Conservation (phyloP, 257 asterid species). For the Paulownia fortunei region DNA sequence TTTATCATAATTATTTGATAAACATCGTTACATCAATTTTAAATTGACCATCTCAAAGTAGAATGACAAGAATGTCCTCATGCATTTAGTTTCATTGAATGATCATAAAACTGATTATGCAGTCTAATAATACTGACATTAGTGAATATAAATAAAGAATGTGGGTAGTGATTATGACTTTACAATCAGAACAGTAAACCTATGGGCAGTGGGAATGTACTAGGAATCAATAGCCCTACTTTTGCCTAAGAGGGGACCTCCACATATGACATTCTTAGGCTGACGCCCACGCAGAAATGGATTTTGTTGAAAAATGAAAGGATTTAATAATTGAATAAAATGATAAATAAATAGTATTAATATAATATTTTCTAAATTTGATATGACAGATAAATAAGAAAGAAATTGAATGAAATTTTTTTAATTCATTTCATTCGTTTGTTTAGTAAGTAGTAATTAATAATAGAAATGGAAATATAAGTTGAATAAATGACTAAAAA, state of each 20-base stretch:
- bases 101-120: neutral
- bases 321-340: no score
- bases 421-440: no score
- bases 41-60: neutral
- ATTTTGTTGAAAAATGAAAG: no score
- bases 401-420: no score
- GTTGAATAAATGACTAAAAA: no score
- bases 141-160: neutral
- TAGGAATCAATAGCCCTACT: neutral
- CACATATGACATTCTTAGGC: neutral
- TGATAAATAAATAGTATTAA: no score
- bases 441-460: no score
- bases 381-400: no score
- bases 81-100: neutral
- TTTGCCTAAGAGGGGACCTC: neutral
- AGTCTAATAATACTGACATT: neutral
- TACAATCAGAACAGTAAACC: neutral
- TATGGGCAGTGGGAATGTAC: neutral
- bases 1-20: no score
- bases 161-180: neutral
- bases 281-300: no score
- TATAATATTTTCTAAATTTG: no score
- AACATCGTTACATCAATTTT: neutral
- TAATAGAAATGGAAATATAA: no score
- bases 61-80: constrained; percentile 1